Evolutionary conservation across 352 stramenopile genomes (phyloP).

Genomic region (Phytophthora pluvialis): DNA sequence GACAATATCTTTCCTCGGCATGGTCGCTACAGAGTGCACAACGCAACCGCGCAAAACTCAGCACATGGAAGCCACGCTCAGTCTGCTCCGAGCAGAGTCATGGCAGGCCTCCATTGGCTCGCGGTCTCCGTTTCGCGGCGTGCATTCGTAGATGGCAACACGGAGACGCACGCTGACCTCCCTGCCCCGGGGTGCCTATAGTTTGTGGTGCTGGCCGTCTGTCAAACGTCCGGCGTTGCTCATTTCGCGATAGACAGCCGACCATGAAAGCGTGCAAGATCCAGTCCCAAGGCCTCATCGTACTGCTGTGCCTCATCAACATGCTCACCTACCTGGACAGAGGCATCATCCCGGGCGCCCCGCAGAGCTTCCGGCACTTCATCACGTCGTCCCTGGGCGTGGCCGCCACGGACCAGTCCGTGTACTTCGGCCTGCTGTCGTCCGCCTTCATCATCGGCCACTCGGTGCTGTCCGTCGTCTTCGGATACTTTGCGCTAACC

Average conservation of each 20-base stretch:
- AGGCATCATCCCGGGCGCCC: slow-evolving; percentile 93
- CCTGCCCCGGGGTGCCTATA: background rate
- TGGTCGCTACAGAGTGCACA: no score
- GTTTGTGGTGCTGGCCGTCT: background rate
- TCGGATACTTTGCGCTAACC: slow-evolving; percentile 78
- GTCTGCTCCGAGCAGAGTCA: background rate
- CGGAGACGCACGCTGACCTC: background rate
- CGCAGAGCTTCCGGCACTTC: slow-evolving; percentile 76
- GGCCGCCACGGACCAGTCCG: slow-evolving; percentile 40
- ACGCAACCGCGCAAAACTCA: no score
- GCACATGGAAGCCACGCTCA: background rate
- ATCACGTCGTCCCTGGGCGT: slow-evolving; percentile 57
- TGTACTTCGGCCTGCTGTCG: slow-evolving; percentile 75
- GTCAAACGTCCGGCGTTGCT: background rate
- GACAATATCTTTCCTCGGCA: no score
- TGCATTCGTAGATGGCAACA: slow-evolving; percentile 10
- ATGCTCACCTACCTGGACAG: slow-evolving; percentile 95
- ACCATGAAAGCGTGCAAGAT: slow-evolving; percentile 37
- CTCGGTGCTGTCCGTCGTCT: slow-evolving; percentile 79
- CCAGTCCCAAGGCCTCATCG: slow-evolving; percentile 54
- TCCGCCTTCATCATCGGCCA: slow-evolving; percentile 92
- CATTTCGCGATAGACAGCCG: slow-evolving; percentile 9
- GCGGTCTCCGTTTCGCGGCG: background rate
- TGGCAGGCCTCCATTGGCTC: slow-evolving; percentile 16
- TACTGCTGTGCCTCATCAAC: slow-evolving; percentile 89